Conservation (phyloP, 352 stramenopile species). For the Blastocystis sp. region DNA sequence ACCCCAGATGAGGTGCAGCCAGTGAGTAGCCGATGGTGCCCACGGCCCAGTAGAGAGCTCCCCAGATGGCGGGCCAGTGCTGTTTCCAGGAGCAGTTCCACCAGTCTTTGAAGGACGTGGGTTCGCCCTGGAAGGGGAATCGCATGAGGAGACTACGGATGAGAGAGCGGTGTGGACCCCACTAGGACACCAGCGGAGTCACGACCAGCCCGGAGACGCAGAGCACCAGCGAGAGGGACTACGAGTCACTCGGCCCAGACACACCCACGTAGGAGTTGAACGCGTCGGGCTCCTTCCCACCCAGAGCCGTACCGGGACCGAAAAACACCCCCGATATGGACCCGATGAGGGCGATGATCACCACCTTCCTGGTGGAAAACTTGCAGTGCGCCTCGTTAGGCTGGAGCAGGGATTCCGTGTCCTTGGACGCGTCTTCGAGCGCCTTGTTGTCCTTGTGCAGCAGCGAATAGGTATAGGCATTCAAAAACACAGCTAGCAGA, state of each 20-base stretch:
- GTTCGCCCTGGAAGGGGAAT: not conserved
- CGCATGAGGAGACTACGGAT: not conserved
- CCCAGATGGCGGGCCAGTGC: conserved; percentile 16
- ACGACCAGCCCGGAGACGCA: not conserved
- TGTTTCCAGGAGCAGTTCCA: conserved; percentile 16
- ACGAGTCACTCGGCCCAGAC: too few species aligned
- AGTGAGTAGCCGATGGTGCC: not conserved
- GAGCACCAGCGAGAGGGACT: not conserved
- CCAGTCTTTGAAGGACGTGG: not conserved
- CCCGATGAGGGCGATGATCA: not conserved
- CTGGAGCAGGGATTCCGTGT: not conserved
- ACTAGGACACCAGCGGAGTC: not conserved
- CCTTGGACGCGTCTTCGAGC: not conserved
- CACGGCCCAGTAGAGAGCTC: not conserved
- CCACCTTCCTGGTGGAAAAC: not conserved
- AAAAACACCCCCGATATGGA: not conserved
- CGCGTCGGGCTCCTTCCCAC: not conserved
- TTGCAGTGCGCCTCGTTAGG: not conserved
- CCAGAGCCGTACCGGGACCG: conserved; percentile 6
- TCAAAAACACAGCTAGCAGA: not conserved
- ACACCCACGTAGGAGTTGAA: conserved; percentile 9
- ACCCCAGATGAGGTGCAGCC: not conserved
- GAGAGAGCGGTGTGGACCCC: not conserved
- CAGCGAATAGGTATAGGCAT: not conserved
- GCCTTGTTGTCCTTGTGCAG: not conserved